Percentiles rank a stretch among this genome's conserved stretches.
These are phyloP conservation scores for Boletus rubroflammeus DNA, from an alignment of 768 basidiomycete genomes.

Conservation along the genomic window DNA sequence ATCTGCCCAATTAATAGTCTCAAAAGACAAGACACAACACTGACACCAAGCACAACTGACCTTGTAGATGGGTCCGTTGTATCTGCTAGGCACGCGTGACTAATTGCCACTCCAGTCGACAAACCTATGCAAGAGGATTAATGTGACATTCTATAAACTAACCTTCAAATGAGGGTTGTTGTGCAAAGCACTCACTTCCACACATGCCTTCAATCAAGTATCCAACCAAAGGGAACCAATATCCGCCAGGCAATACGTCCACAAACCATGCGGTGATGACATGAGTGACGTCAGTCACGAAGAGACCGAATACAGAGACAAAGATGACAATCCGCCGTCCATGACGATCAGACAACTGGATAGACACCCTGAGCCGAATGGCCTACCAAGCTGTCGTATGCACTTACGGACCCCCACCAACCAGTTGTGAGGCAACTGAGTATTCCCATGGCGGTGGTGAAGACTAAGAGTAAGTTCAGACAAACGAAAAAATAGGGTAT, in stretches of 20 bases:
- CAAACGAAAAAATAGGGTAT: not conserved
- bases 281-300: conserved; percentile 62
- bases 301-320: conserved; percentile 55
- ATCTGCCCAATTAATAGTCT: conserved; percentile 36
- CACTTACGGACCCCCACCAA: conserved; percentile 80
- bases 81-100: conserved; percentile 70
- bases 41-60: conserved; percentile 32
- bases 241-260: conserved; percentile 68
- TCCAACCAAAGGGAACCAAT: conserved; percentile 71
- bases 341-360: conserved; percentile 69
- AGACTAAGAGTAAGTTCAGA: conserved; percentile 40
- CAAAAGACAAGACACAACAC: not conserved
- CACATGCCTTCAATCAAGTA: conserved; percentile 64
- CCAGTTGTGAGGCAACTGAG: conserved; percentile 75
- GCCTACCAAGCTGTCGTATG: not conserved
- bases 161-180: not conserved
- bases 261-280: conserved; percentile 61
- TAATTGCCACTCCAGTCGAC: conserved; percentile 45
- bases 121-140: conserved; percentile 39
- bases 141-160: not conserved
- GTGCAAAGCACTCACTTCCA: conserved; percentile 51
- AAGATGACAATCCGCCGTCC: conserved; percentile 68
- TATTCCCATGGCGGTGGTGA: conserved; percentile 63
- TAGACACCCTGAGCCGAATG: not conserved
- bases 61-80: conserved; percentile 52